Percentiles rank a stretch among this genome's conserved stretches.
Conservation (phyloP, 257 asterid species). For the Salvia rosmarinus region DNA sequence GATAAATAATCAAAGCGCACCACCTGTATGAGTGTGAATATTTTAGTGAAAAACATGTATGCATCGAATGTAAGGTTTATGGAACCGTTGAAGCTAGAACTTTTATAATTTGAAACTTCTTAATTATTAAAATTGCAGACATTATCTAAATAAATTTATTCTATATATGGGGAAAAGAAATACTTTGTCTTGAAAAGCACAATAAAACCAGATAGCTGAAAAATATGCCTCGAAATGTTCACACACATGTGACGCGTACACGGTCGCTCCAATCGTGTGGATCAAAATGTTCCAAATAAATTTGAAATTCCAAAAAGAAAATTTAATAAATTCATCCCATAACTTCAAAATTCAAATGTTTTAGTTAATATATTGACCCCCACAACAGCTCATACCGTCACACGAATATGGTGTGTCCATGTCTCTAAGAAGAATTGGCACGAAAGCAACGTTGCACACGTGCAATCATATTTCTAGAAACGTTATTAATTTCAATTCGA, state of each 20-base stretch:
- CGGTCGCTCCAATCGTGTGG: neutral
- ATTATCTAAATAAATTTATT: no score
- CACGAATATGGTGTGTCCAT: neutral
- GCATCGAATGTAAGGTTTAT: no score
- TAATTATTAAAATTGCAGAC: no score
- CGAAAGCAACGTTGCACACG: neutral
- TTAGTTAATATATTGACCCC: neutral
- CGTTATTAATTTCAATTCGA: neutral
- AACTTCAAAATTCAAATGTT: neutral
- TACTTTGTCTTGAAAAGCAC: no score
- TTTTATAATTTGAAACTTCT: no score
- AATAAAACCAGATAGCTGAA: neutral
- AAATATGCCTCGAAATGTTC: neutral
- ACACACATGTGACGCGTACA: neutral
- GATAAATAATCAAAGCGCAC: no score
- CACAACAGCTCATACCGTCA: no score
- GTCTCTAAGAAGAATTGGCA: neutral
- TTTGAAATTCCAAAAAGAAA: neutral
- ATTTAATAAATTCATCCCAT: neutral
- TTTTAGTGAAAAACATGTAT: no score
- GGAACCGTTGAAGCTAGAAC: no score
- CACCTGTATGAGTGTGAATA: no score
- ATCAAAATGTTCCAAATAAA: neutral
- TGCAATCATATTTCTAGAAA: neutral
- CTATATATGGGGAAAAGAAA: no score